Base-by-base conservation (phyloP, 176 grass and related monocot species). In the Typha latifolia region DNA sequence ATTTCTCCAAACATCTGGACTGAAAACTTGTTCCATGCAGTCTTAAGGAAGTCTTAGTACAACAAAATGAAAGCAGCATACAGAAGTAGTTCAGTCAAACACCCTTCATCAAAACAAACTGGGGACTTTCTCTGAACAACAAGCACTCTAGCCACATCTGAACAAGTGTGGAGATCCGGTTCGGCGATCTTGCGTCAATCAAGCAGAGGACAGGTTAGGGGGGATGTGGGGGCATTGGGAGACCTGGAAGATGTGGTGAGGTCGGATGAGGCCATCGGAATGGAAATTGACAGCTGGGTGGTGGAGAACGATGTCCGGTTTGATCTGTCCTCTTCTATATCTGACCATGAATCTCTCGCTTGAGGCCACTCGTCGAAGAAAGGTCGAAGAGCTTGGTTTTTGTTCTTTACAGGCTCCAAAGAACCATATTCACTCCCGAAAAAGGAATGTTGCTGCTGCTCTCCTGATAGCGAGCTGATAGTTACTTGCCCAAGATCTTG, bases 281-380 rank as follows among this genome's bases (percentile, higher is more conserved):
- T 90, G 64, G 95, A 99, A 63, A 99, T 99, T 0, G 95, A 99
- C 68, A 99, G 89, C 73, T 91, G 94, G 34, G 94, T 94, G 2
- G 89, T 93, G 14, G 95, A 99, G 56, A 93, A 93, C 26, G 94
- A 93, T 50, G 80, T 79, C 64, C 79, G 74, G 15, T 85, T 99
- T 12, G 78, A 81, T 68, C 89, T 75, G 4, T 91, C 86, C 0
- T 89, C 83, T 9, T 90, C 89, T 68, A 99, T 84, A 64, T 99
- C 89, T 1, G 86, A 82, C 95, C 95, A 99, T 0, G 95, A 84
- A 5, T 99, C 86, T 26, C 79, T 85, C 2, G 75, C 76, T 70
- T 82, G 87, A 0, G 95, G 95, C 89, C 95, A 99, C 68, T 99
- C 95, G 0, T 99, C 89, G 0, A 99, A 94, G 84, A 99, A 99